phyloP scores from a whole-genome alignment of 805 yeast species.

The Metschnikowia gelsemii region DNA sequence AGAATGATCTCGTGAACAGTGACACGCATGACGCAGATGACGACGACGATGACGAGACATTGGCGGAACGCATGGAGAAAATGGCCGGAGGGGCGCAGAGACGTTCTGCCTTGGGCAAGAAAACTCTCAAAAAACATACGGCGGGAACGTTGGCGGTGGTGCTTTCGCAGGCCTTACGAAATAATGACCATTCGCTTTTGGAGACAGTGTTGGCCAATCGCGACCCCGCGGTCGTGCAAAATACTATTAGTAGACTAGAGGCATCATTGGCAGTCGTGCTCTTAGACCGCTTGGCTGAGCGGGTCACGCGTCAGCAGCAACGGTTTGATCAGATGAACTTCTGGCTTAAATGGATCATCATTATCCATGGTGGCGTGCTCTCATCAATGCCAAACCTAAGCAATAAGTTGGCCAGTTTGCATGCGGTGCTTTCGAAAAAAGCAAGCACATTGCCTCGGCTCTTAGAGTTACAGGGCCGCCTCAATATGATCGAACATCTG shows the following conservation, averaged over 20 bases:
- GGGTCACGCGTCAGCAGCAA: slow-evolving; percentile 49
- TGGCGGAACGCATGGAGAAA: slow-evolving; percentile 55
- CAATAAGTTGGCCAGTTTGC: slow-evolving; percentile 44
- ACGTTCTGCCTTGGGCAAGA: slow-evolving; percentile 33
- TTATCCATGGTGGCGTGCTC: slow-evolving; percentile 53
- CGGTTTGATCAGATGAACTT: slow-evolving; percentile 50
- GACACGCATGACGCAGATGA: too few relatives aligned
- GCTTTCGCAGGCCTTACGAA: slow-evolving; percentile 82
- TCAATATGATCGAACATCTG: slow-evolving; percentile 47
- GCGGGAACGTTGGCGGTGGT: slow-evolving; percentile 67
- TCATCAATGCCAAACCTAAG: slow-evolving; percentile 46
- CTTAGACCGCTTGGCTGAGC: slow-evolving; percentile 52
- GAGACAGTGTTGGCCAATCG: slow-evolving; percentile 73
- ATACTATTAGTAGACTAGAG: slow-evolving; percentile 50
- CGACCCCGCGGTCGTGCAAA: slow-evolving; percentile 50
- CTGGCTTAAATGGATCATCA: slow-evolving; percentile 58
- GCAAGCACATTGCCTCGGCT: slow-evolving; percentile 50
- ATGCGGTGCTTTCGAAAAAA: slow-evolving; percentile 48
- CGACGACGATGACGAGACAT: slow-evolving; percentile 44
- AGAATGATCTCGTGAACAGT: slow-evolving; percentile 49
- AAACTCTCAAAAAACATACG: slow-evolving; percentile 52
- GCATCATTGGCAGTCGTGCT: slow-evolving; percentile 49
- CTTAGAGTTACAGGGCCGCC: slow-evolving; percentile 50
- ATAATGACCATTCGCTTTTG: slow-evolving; percentile 80
- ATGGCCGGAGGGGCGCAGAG: slow-evolving; percentile 26